Evolutionary conservation across 345 rosid species (phyloP), one percentile per base, ranked within the genome.

Genomic region (Erodium maritimum): DNA sequence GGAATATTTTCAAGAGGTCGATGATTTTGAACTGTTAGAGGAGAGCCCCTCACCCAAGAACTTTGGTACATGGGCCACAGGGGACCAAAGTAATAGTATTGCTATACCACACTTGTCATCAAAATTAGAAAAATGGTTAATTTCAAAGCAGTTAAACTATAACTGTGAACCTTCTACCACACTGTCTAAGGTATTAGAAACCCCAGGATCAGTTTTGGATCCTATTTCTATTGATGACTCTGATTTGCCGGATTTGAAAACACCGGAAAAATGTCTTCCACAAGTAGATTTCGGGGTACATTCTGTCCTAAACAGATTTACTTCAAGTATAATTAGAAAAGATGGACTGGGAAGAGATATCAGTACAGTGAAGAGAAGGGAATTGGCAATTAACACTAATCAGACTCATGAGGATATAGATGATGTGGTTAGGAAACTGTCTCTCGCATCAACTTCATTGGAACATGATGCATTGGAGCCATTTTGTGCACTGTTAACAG

Each of bases 11-110:
- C 56, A 77, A 54, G 91, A 89, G 69, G 87, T 93, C 63, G 99
- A 89, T 83, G 97, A 86, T 37, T 89, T 89, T 56, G 91, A 89
- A 73, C 77, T 93, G 76, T 60, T 80, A 45, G 99, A 93, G 72
- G 99, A 93, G 82, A 93, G 99, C 71, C 97, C 99, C 18, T 93
- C 99, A n/a, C 99, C 99, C 9, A 89, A 93, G 60, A 77, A 67
- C 48, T 63, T 61, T 60, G 59, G 65, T 71, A 89, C 91, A 34
- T 89, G 99, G 96, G 73, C 73, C 45, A 62, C 58, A 17, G 75
- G 84, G 59, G 72, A 73, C 23, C 80, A 73, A 77, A 66, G 58
- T 70, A 77, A 79, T 57, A 19, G 45, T 50, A 61, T 53, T 34
- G 58, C 65, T 60, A 25, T 84, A 57, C 87, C 95, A 42, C 74